Percentiles rank a stretch among this genome's conserved stretches.
Evolutionary conservation across 2,329 filamentous ascomycete genomes (phyloP).

Genomic region (Akanthomyces muscarius): DNA sequence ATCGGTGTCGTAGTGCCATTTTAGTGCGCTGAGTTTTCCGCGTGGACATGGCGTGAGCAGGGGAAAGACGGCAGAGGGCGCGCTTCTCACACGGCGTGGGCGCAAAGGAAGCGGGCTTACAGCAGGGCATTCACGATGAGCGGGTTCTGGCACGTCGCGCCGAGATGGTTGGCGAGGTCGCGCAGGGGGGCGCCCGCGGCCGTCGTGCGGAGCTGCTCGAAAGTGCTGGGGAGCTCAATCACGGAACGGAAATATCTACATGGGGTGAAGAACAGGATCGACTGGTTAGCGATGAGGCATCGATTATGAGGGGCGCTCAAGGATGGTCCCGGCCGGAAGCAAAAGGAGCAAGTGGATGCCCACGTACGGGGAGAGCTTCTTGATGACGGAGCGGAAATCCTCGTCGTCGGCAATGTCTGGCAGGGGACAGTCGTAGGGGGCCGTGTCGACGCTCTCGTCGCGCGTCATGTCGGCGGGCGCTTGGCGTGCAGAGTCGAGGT

Average conservation of each 20-base stretch:
- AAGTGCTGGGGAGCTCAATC: conserved; percentile 62
- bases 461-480: conserved; percentile 6
- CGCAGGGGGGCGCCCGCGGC: conserved; percentile 56
- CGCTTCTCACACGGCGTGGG: no score
- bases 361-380: conserved; percentile 60
- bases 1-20: conserved; percentile 66
- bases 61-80: background rate
- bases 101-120: conserved; percentile 43
- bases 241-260: conserved; percentile 59
- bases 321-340: background rate
- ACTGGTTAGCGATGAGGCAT: background rate
- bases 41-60: background rate
- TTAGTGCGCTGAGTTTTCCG: conserved; percentile 55
- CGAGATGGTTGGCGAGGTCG: conserved; percentile 60
- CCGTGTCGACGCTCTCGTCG: conserved; percentile 12
- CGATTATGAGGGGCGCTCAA: background rate
- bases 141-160: conserved; percentile 59
- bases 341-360: background rate
- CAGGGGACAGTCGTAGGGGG: conserved; percentile 35
- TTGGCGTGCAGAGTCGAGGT: background rate
- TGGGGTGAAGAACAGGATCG: background rate
- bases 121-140: conserved; percentile 69
- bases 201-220: conserved; percentile 69
- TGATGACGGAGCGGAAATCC: conserved; percentile 59
- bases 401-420: conserved; percentile 57